Conservation (phyloP, 2,329 filamentous ascomycete species). For the Fusarium lateritium region DNA sequence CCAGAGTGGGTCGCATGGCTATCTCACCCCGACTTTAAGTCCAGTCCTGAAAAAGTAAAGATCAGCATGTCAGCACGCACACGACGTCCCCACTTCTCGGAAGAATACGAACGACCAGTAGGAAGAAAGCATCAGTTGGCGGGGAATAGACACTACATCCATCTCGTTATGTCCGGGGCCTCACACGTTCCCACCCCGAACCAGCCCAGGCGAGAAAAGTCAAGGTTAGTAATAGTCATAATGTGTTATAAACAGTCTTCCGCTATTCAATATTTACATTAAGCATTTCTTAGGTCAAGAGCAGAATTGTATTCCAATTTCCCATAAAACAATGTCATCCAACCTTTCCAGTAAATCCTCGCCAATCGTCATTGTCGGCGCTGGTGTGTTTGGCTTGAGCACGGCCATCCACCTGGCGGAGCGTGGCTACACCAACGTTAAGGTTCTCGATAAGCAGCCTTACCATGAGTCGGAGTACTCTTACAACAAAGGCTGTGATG, state of each 20-base stretch:
- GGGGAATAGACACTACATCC: background rate
- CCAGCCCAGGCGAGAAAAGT: too few relatives aligned
- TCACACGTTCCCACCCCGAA: too few relatives aligned
- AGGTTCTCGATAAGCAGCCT: background rate
- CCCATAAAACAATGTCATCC: background rate
- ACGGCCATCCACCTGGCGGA: background rate
- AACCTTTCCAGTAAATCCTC: background rate
- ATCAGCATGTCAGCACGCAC: too few relatives aligned
- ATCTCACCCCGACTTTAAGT: too few relatives aligned
- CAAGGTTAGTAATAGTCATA: too few relatives aligned
- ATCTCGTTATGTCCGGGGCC: too few relatives aligned
- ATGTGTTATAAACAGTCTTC: too few relatives aligned
- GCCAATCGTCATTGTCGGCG: background rate
- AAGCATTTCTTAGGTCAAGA: too few relatives aligned
- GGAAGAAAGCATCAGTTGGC: too few relatives aligned
- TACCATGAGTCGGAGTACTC: background rate
- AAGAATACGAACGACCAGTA: slow-evolving; percentile 2
- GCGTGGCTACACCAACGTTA: slow-evolving; percentile 1
- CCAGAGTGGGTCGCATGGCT: too few relatives aligned
- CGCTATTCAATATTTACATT: too few relatives aligned
- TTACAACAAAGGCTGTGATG: background rate
- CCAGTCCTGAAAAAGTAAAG: background rate
- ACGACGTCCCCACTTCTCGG: background rate
- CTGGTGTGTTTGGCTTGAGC: background rate
- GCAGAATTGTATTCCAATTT: too few relatives aligned